Evolutionary conservation across 1,139 yeast species (phyloP), one percentile per base, ranked within the genome.

Genomic region (Kodamaea arcana): DNA sequence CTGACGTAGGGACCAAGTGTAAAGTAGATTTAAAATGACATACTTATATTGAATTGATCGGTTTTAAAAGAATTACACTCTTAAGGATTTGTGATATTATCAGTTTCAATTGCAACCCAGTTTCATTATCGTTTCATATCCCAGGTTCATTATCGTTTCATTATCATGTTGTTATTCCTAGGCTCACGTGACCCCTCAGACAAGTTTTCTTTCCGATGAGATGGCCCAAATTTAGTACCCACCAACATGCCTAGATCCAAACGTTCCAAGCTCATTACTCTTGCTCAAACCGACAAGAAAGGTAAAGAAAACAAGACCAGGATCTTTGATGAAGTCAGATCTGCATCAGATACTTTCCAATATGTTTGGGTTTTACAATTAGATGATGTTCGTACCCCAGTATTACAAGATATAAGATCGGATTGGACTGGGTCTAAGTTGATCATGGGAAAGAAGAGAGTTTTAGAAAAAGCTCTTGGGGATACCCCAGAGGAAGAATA

Each of bases 361-460:
- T 86, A 80, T 61, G 81, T 78, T 31, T 92, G 95, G 92, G 83
- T 88, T 24, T 76, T 94, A 47, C 77, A 80, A 46, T 77, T 92
- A 44, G 94, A 87, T 55, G 94, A 90, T 64, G 95, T 92, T 58
- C 83, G 98, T 65, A 94, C 96, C 42, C 95, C 95, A 37, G 95
- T 90, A 39, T 72, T 92, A 51, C 96, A 92, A 62, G 95, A 87
- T 49, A 82, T 92, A 41, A 79, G 98, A 69, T 75, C 78, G 30
- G 94, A 87, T 50, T 92, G 98, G 98, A 65, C 66, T 28, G 97
- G 95, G 9, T 86, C 96, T 27, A 83, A 87, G 58, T 69, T 90
- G 44, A 71, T 87, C 42, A 74, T 90, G 65, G 98, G 98, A 46
- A 87, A 92, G 60, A 84, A 94, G 58, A 83, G 88, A 60, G 96